Conservation (phyloP, 306 rosid species). For the Luffa acutangula region DNA sequence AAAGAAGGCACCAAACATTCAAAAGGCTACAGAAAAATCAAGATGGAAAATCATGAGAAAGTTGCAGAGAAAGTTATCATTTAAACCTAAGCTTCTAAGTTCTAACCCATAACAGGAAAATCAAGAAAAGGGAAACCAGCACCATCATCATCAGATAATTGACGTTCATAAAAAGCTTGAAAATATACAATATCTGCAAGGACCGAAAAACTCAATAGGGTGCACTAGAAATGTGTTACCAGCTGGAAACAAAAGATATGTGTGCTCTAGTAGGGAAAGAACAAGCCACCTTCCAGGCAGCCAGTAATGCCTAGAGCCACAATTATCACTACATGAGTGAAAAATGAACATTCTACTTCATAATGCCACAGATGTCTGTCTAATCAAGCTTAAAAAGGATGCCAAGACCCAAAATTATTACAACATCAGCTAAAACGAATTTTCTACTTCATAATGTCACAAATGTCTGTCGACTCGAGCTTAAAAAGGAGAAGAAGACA, state of each 20-base stretch:
- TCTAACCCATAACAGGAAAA: background rate
- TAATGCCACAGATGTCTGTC: background rate
- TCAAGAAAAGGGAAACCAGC: background rate
- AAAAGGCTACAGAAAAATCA: background rate
- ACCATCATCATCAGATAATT: background rate
- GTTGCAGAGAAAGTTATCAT: background rate
- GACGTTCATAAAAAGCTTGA: background rate
- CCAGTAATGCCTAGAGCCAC: conserved; percentile 45
- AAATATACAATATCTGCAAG: conserved; percentile 19
- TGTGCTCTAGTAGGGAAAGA: conserved; percentile 21
- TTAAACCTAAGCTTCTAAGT: background rate
- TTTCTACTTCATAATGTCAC: background rate
- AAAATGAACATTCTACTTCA: background rate
- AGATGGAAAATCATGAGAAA: background rate
- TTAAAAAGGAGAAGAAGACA: background rate
- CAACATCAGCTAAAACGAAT: background rate
- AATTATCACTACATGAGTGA: background rate
- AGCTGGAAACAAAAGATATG: conserved; percentile 34
- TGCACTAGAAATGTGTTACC: conserved; percentile 40
- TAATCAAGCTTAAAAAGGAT: background rate
- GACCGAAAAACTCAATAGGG: conserved; percentile 58
- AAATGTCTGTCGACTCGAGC: background rate
- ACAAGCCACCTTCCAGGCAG: conserved; percentile 64
- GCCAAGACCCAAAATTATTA: conserved; percentile 33
- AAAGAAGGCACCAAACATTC: background rate